Percentiles rank a stretch among this genome's conserved stretches.
Evolutionary conservation across 495 filamentous ascomycete species (phyloP).

Genomic region (Penicillium crystallinum): DNA sequence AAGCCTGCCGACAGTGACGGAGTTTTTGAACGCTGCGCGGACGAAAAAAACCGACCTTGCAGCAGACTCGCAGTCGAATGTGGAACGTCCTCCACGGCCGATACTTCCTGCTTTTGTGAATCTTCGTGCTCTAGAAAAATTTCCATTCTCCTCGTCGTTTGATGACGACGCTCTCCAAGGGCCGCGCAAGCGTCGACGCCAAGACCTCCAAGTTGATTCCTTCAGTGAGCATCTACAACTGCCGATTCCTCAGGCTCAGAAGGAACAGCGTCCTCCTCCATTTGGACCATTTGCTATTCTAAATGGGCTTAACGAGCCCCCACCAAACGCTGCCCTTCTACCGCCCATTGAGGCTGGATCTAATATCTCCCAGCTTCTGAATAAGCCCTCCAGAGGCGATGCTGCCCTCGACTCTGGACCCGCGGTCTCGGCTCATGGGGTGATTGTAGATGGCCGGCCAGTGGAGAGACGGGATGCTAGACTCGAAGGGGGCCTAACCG

Average conservation of each 20-base stretch:
- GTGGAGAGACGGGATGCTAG: slow-evolving; percentile 33
- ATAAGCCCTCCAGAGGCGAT: slow-evolving; percentile 29
- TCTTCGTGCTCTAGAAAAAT: slow-evolving; percentile 41
- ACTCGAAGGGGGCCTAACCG: slow-evolving; percentile 35
- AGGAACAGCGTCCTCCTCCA: slow-evolving; percentile 44
- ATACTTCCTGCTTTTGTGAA: slow-evolving; percentile 47
- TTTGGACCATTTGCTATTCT: slow-evolving; percentile 59
- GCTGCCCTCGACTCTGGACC: slow-evolving; percentile 20
- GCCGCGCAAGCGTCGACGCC: slow-evolving; percentile 36
- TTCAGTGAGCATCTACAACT: slow-evolving; percentile 49
- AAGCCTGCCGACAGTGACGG: slow-evolving; percentile 30
- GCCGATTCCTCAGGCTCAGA: slow-evolving; percentile 43
- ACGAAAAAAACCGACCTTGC: slow-evolving; percentile 32
- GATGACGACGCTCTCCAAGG: slow-evolving; percentile 35
- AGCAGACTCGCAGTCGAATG: slow-evolving; percentile 27
- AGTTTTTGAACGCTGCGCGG: slow-evolving; percentile 30
- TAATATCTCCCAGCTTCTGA: slow-evolving; percentile 37
- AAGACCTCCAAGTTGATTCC: slow-evolving; percentile 40
- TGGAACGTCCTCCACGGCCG: slow-evolving; percentile 36
- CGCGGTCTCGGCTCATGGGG: slow-evolving; percentile 16
- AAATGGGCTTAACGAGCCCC: slow-evolving; percentile 70
- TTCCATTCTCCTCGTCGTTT: slow-evolving; percentile 39
- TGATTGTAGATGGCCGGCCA: slow-evolving; percentile 21
- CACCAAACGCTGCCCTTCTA: slow-evolving; percentile 66
- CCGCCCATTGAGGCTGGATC: slow-evolving; percentile 61